phyloP scores from a whole-genome alignment of 345 rosid genomes.

The Draba incana region DNA sequence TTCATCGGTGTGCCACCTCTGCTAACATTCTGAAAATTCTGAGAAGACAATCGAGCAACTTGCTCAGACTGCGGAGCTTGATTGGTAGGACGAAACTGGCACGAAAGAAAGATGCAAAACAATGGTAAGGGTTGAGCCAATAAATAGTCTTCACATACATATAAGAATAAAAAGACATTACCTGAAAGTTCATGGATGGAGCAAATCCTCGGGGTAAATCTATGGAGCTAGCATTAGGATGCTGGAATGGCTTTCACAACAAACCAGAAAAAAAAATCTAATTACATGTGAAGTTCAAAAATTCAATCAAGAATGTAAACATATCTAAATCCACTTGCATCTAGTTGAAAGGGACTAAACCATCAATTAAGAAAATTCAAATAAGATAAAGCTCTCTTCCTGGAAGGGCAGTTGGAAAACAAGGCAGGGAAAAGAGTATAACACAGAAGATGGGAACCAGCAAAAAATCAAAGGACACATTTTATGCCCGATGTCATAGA shows the following conservation, averaged over 20 bases:
- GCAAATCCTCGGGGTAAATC: conserved; percentile 68
- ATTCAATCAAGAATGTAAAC: conserved; percentile 13
- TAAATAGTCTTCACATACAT: conserved; percentile 32
- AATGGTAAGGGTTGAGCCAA: conserved; percentile 21
- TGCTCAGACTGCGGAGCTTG: conserved; percentile 70
- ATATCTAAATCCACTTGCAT: conserved; percentile 1
- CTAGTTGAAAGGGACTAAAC: neutral
- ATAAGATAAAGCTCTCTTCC: neutral
- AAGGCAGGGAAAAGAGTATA: neutral
- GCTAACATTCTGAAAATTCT: conserved; percentile 68
- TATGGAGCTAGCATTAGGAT: conserved; percentile 57
- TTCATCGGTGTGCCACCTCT: conserved; percentile 62
- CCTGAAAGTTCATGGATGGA: conserved; percentile 73
- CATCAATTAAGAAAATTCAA: conserved; percentile 5
- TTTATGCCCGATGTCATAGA: conserved; percentile 13
- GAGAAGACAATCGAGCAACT: conserved; percentile 63
- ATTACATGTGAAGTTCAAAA: conserved; percentile 16
- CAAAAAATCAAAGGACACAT: conserved; percentile 12
- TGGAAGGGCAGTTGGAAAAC: neutral
- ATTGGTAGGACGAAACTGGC: conserved; percentile 69
- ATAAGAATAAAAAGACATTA: conserved; percentile 47
- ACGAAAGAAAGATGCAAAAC: conserved; percentile 31
- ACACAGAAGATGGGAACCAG: conserved; percentile 3
- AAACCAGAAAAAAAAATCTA: neutral
- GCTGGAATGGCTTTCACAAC: conserved; percentile 58